Base-by-base conservation (phyloP, 1,284 basidiomycete genomes). In the Apiotrichum domesticum region DNA sequence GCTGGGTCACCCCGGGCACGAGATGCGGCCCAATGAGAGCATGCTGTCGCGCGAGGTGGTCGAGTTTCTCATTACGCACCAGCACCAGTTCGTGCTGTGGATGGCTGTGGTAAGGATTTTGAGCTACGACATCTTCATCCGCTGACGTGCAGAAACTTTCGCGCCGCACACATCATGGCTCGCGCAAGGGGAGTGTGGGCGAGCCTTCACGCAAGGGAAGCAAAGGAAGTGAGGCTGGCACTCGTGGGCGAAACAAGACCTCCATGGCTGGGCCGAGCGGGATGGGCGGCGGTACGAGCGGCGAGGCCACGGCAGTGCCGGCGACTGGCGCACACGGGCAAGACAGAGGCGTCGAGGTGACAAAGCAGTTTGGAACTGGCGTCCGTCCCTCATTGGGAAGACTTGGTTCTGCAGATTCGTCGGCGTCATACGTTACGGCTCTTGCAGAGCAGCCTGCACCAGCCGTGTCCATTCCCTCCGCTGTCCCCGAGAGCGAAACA, bases 31-130 rank as follows among this genome's bases (percentile, higher is more conserved):
- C 1, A 77, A 81, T 46, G 92, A 96, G 70, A 91, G 95, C 75
- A 83, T 84, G 33, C 80, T 91, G 6, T 92, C 88, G 56, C 94
- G 97, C 72, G 81, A 84, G 59, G 93, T 98, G 45, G 82, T 98
- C 54, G 91, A 97, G 71, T 98, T 97, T 74, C 80, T 98, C 55
- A 98, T 98, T 67, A 87, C 73, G 32, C 66, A 76, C 53, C 73
- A 77, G 57, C 65, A 72, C 44, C 61, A 69, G 55, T 74, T 77
- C 60, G 58, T 76, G 35, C 56, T 73, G 8, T 69, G 69, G n/a
- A 73, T 74, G 49, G 57, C 72, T 42, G 41, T 71, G 52, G 74
- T 74, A 50, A 54, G 52, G 13, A 8, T 29, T 3, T 29, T 29
- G 29, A 29, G 29, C 29, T 29, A 29, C 29, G 29, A 29, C 3